Conservation (phyloP, 306 rosid genomes). For the Lotus japonicus region DNA sequence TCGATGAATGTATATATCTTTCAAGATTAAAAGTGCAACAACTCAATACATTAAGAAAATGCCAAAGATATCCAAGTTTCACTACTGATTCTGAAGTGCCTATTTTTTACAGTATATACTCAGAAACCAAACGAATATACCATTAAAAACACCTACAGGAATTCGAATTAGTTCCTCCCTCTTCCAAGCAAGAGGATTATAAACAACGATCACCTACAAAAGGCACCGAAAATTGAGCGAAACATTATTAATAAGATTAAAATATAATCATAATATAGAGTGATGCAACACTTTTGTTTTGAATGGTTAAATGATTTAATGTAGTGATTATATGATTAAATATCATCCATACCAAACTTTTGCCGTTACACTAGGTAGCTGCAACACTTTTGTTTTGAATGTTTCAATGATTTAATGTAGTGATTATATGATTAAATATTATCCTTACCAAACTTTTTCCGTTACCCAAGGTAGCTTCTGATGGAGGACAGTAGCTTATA, state of each 20-base stretch:
- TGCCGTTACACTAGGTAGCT: slow-evolving; percentile 42
- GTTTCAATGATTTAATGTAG: neutral
- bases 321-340: neutral
- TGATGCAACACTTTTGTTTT: neutral
- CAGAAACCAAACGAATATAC: neutral
- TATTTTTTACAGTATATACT: neutral
- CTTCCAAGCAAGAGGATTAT: slow-evolving; percentile 80
- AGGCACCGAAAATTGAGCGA: slow-evolving; percentile 5
- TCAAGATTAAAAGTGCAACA: neutral
- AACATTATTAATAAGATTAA: neutral
- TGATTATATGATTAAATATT: neutral
- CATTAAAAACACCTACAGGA: slow-evolving; percentile 53
- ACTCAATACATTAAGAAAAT: slow-evolving; percentile 5
- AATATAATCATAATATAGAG: neutral
- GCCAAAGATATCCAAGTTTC: slow-evolving; percentile 8
- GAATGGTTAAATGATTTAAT: neutral
- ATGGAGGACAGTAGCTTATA: slow-evolving; percentile 79
- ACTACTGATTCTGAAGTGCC: neutral
- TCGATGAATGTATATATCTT: neutral
- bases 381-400: neutral
- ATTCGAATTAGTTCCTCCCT: slow-evolving; percentile 73
- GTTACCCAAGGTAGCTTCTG: slow-evolving; percentile 50
- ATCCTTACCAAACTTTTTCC: slow-evolving; percentile 61
- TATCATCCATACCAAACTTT: slow-evolving; percentile 49
- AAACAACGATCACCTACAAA: slow-evolving; percentile 67